Evolutionary conservation across 2,329 filamentous ascomycete genomes (phyloP).

Genomic region (Penicillium brasilianum): DNA sequence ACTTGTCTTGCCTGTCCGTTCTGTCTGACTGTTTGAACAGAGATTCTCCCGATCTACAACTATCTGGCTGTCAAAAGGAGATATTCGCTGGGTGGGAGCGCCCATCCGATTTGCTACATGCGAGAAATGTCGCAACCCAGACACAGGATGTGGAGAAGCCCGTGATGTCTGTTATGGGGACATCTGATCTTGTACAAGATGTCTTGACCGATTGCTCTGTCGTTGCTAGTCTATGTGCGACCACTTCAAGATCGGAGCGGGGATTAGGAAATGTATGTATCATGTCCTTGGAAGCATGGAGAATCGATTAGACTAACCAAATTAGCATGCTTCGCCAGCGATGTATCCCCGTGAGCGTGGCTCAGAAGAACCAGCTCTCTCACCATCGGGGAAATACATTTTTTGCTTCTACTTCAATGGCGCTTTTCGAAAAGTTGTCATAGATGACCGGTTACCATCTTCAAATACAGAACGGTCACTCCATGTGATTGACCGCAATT

Average conservation of each 20-base stretch:
- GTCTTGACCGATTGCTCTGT: conserved; percentile 96
- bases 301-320: neutral
- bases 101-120: conserved; percentile 67
- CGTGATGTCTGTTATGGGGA: conserved; percentile 62
- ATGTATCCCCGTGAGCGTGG: conserved; percentile 75
- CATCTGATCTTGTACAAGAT: conserved; percentile 89
- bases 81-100: conserved; percentile 87
- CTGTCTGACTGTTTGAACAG: conserved; percentile 50
- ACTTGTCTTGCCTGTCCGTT: neutral
- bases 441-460: conserved; percentile 89
- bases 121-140: conserved; percentile 41
- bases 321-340: conserved; percentile 71
- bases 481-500: conserved; percentile 84
- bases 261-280: conserved; percentile 67
- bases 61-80: conserved; percentile 74
- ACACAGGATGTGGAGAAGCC: conserved; percentile 36
- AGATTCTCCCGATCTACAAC: conserved; percentile 69
- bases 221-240: conserved; percentile 90
- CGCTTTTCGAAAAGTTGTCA: conserved; percentile 81
- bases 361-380: conserved; percentile 64
- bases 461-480: conserved; percentile 72
- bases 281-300: neutral
- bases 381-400: conserved; percentile 84
- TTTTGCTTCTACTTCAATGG: conserved; percentile 96
- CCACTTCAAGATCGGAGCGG: conserved; percentile 70